Evolutionary conservation across 768 basidiomycete genomes (phyloP).

Genomic region (Mrakia frigida): DNA sequence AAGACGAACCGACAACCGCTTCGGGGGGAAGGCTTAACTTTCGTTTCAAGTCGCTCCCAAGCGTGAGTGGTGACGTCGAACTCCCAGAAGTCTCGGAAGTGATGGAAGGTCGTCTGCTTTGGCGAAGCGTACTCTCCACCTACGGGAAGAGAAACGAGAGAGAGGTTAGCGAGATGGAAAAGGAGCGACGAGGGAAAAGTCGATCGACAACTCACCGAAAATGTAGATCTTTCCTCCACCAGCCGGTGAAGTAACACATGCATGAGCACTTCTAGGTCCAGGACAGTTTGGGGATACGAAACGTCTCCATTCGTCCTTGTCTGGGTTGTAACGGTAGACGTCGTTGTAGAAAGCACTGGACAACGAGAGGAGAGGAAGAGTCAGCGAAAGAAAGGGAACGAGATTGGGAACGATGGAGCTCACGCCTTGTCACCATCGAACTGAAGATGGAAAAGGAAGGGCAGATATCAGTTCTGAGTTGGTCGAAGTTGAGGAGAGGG

Average conservation of each 20-base stretch:
- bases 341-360: slow-evolving; percentile 53
- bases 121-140: slow-evolving; percentile 83
- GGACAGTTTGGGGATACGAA: slow-evolving; percentile 80
- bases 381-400: not conserved
- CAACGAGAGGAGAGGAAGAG: not conserved
- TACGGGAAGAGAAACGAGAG: slow-evolving; percentile 37
- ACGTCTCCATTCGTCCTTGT: slow-evolving; percentile 50
- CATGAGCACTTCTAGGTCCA: slow-evolving; percentile 81
- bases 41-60: slow-evolving; percentile 88
- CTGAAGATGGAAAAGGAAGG: slow-evolving; percentile 63
- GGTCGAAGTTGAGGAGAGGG: not conserved
- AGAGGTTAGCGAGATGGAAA: not conserved
- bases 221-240: slow-evolving; percentile 83
- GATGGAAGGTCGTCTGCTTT: slow-evolving; percentile 76
- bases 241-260: slow-evolving; percentile 63
- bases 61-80: slow-evolving; percentile 72
- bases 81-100: slow-evolving; percentile 77
- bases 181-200: no score
- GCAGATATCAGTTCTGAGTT: not conserved
- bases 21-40: slow-evolving; percentile 67
- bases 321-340: slow-evolving; percentile 76
- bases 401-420: not conserved
- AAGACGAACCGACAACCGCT: slow-evolving; percentile 68
- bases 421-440: slow-evolving; percentile 82
- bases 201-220: slow-evolving; percentile 54